Evolutionary conservation across 257 asterid species (phyloP).

Genomic region (Rhazya stricta): DNA sequence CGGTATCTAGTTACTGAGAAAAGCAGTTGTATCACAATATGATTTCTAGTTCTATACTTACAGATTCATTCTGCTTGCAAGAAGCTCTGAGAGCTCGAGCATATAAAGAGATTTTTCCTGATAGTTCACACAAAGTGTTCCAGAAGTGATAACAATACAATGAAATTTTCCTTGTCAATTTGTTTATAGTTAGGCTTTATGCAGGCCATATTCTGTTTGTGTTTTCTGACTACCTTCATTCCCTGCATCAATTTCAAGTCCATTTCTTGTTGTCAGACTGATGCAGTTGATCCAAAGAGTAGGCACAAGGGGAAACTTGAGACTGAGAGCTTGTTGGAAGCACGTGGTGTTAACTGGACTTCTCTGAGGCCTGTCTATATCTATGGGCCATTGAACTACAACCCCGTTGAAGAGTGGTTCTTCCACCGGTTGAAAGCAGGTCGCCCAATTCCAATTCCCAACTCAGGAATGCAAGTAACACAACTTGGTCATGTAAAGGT

Average conservation of each 20-base stretch:
- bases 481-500: conserved; percentile 99
- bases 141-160: background rate
- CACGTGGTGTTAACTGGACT: conserved; percentile 81
- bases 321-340: conserved; percentile 72
- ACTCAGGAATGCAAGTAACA: conserved; percentile 82
- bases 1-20: background rate
- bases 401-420: conserved; percentile 99
- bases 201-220: background rate
- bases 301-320: conserved; percentile 99
- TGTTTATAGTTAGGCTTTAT: background rate
- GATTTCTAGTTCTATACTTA: background rate
- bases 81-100: background rate
- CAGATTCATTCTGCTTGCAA: background rate
- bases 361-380: conserved; percentile 93
- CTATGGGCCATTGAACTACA: conserved; percentile 92
- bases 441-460: conserved; percentile 91
- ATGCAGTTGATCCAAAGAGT: conserved; percentile 97
- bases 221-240: background rate
- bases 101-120: background rate
- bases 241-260: background rate
- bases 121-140: background rate
- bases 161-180: background rate
- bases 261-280: conserved; percentile 38
- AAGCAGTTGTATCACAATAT: too few relatives aligned
- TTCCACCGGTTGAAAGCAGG: conserved; percentile 96